A percentile compares a stretch with the other conserved stretches of the same genome.
These are phyloP conservation scores for Botryotinia convoluta DNA, from an alignment of 2,329 filamentous ascomycete genomes.

Conservation along the genomic window DNA sequence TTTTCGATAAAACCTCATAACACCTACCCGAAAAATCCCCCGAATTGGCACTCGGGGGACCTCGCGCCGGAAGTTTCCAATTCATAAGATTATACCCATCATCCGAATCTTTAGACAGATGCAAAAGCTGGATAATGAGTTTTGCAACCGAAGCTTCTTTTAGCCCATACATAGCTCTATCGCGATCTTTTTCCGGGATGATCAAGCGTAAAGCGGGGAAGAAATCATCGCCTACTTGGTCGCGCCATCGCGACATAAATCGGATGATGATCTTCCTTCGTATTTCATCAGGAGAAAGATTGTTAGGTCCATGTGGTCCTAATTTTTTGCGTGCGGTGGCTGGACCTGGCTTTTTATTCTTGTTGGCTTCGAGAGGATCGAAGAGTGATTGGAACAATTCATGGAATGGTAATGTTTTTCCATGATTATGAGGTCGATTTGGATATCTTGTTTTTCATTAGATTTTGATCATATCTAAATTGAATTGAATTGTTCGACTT, in stretches of 20 bases:
- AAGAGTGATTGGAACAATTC: conserved; percentile 76
- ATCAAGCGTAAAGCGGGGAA: conserved; percentile 92
- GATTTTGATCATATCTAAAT: background rate
- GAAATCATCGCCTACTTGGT: conserved; percentile 85
- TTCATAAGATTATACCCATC: conserved; percentile 83
- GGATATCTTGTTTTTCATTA: conserved; percentile 59
- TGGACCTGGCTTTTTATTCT: conserved; percentile 55
- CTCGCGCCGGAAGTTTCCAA: conserved; percentile 85
- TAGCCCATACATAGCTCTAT: conserved; percentile 87
- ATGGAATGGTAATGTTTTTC: conserved; percentile 77
- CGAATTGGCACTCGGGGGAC: conserved; percentile 60
- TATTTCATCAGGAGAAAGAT: conserved; percentile 70
- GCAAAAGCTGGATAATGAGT: conserved; percentile 86
- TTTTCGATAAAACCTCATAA: conserved; percentile 79
- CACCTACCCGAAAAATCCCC: conserved; percentile 93
- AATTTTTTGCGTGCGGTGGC: conserved; percentile 52
- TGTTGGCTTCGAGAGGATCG: conserved; percentile 74
- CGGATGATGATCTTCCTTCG: conserved; percentile 77
- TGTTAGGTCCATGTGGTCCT: conserved; percentile 51
- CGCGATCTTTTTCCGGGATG: conserved; percentile 86
- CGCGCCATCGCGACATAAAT: conserved; percentile 84
- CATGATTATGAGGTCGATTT: conserved; percentile 76
- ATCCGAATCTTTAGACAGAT: conserved; percentile 85
- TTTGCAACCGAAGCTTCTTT: conserved; percentile 92
- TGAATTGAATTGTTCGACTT: conserved; percentile 13